Evolutionary conservation across 305 asterid genomes (phyloP).

Genomic region (Ajuga reptans): DNA sequence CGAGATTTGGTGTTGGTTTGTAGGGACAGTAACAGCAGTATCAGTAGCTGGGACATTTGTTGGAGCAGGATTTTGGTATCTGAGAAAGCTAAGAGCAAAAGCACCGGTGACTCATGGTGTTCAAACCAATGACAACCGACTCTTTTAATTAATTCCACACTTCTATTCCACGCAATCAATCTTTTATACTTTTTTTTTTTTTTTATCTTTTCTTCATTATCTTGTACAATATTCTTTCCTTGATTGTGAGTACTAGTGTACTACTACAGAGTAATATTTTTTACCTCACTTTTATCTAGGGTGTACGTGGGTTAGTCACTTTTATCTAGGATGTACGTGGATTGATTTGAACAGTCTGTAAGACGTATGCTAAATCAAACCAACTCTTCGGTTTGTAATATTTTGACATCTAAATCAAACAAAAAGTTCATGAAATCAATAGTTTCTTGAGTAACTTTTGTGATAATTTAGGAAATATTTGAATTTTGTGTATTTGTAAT

Average conservation of each 20-base stretch:
- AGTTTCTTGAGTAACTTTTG: too few species aligned
- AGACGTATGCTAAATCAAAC: too few species aligned
- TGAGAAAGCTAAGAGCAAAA: constrained; percentile 59
- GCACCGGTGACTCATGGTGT: constrained; percentile 92
- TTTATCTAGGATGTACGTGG: too few species aligned
- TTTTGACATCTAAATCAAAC: too few species aligned
- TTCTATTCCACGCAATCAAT: constrained; percentile 17
- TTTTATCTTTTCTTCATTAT: background rate
- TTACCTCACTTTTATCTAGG: too few species aligned
- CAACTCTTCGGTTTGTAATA: too few species aligned
- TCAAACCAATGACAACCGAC: constrained; percentile 74
- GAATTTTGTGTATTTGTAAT: too few species aligned
- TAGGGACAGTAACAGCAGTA: constrained; percentile 58
- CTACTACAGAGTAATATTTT: background rate
- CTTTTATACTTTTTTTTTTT: background rate
- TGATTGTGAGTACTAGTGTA: background rate
- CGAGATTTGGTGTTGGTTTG: too few species aligned
- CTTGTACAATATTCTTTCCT: constrained; percentile 8
- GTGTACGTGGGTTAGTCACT: too few species aligned
- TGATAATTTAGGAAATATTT: too few species aligned
- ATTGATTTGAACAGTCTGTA: too few species aligned
- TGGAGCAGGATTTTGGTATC: constrained; percentile 82
- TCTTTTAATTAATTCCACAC: constrained; percentile 33
- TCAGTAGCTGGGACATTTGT: constrained; percentile 74
- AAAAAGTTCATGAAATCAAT: too few species aligned